A percentile compares a stretch with the other conserved stretches of the same genome.
Evolutionary conservation across 257 asterid species (phyloP).

Genomic region (Lavandula angustifolia): DNA sequence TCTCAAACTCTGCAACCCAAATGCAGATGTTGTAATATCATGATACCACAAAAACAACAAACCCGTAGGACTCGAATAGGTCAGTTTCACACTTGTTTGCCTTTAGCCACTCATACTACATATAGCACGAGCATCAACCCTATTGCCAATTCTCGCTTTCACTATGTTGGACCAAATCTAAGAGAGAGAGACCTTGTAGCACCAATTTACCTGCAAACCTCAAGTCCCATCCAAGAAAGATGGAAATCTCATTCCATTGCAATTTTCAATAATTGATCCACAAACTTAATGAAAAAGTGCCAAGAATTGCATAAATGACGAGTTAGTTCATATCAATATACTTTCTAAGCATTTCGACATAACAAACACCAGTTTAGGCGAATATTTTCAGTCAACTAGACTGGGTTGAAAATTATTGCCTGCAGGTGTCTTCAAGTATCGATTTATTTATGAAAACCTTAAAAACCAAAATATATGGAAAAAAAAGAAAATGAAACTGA

Average conservation of each 20-base stretch:
- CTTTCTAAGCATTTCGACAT: not conserved
- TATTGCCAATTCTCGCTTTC: no score
- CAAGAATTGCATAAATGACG: not conserved
- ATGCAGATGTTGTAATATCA: constrained; percentile 17
- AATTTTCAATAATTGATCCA: not conserved
- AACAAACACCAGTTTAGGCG: not conserved
- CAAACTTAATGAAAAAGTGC: not conserved
- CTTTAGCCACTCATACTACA: no score
- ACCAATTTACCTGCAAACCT: no score
- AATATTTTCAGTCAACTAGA: not conserved
- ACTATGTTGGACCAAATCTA: no score
- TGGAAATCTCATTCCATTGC: no score
- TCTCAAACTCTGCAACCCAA: constrained; percentile 66
- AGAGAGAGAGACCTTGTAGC: no score
- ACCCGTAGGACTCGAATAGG: no score
- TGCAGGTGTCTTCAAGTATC: no score
- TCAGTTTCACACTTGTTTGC: no score
- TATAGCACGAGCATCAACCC: no score
- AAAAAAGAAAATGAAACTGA: not conserved
- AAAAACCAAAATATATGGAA: not conserved
- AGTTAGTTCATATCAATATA: not conserved
- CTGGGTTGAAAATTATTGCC: not conserved
- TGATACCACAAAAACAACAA: constrained; percentile 2
- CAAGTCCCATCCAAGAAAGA: no score
- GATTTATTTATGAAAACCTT: not conserved